Conservation (phyloP, 169 alveolate species). For the Cryptosporidium meleagridis region DNA sequence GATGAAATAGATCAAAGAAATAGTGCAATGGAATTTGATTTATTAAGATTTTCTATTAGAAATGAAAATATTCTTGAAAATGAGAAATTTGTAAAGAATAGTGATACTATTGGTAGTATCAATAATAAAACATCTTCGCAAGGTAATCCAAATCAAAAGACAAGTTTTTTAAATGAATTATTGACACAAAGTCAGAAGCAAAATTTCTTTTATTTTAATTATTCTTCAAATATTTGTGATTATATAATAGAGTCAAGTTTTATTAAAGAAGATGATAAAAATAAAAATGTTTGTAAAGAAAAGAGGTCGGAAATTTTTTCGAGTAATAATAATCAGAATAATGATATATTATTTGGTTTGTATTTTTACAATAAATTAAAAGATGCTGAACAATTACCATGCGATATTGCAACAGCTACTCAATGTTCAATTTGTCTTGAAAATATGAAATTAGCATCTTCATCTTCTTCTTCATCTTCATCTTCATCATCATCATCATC, state of each 20-base stretch:
- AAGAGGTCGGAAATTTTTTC: not conserved
- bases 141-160: not conserved
- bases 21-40: constrained; percentile 20
- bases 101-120: no score
- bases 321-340: not conserved
- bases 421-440: constrained; percentile 40
- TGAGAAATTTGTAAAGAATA: not conserved
- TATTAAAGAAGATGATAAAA: not conserved
- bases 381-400: constrained; percentile 54
- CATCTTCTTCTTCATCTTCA: not conserved
- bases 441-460: not conserved
- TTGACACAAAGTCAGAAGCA: constrained; percentile 60
- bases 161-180: constrained; percentile 40
- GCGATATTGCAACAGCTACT: constrained; percentile 68
- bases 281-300: not conserved
- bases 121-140: not conserved
- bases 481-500: not conserved
- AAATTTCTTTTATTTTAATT: constrained; percentile 48
- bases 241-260: constrained; percentile 20
- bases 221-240: constrained; percentile 47
- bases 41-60: constrained; percentile 39
- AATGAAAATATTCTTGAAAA: not conserved
- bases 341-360: constrained; percentile 27
- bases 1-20: not conserved
- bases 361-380: constrained; percentile 54